Base-by-base conservation (phyloP, 257 asterid genomes). In the Lantana camara region DNA sequence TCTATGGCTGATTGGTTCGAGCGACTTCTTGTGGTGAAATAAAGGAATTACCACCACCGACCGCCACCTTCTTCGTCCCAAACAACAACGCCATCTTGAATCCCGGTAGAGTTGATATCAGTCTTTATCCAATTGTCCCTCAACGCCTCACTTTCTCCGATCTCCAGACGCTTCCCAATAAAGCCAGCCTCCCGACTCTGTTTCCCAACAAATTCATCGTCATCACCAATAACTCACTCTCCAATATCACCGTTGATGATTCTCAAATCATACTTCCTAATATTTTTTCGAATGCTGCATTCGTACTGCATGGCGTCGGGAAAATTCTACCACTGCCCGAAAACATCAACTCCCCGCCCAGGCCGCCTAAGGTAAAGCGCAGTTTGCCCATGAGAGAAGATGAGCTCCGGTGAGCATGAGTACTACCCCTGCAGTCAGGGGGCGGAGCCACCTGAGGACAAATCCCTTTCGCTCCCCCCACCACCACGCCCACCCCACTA, bases 41-140 rank as follows among this genome's bases (percentile, higher is more conserved):
- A 79, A 77, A 67, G 45, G 83, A 12, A 75, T 88, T 7, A 73
- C 90, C 48, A 46, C 79, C 35, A 30, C 88, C 64, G 74, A 85
- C 84, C n/a, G 90, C 89, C 57, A 87, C 96, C 9, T 54, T 87
- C 69, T 83, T 87, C 77, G 67, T 88, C 77, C 96, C 96, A 16
- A 63, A 72, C 59, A 67, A 82, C 73, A 73, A 60, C 37, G 91
- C 89, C 72, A 32, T 83, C 55, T 73, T 84, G 54, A 12, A 42
- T 65, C 46, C 50, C 64, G 17, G 44, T 61, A 68, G 41, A 9
- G 13, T 40, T 14, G 13, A 42, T 66, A 17, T 81, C 63, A 84
- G 82, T 2, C 80, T 87, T 0, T 88, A 88, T 15, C 96, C 85
- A 80, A 75, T 85, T 9, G 67, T 83, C 77, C 93, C 96, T 0